phyloP scores from a whole-genome alignment of 2,329 filamentous ascomycete species.

The Calycina marina region DNA sequence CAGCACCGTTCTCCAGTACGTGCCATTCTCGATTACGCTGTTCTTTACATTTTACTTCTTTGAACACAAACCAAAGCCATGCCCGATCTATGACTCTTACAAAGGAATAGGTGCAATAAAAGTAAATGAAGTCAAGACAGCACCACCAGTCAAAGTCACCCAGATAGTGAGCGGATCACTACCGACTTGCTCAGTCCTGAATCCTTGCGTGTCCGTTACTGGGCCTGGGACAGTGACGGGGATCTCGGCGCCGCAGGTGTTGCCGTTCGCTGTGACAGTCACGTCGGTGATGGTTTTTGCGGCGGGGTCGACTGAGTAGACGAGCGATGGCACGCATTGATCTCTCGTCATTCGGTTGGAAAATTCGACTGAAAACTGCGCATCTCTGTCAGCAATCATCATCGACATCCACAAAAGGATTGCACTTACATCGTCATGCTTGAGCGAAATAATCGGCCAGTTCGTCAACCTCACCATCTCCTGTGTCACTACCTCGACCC shows the following conservation, averaged over 20 bases:
- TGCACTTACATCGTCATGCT: slow-evolving; percentile 36
- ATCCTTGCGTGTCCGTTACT: slow-evolving; percentile 10
- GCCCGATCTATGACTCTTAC: background rate
- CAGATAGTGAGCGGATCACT: slow-evolving; percentile 36
- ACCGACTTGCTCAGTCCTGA: slow-evolving; percentile 31
- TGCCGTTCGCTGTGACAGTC: slow-evolving; percentile 27
- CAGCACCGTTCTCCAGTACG: no score
- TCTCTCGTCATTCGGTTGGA: slow-evolving; percentile 28
- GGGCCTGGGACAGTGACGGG: slow-evolving; percentile 23
- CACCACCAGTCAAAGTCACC: slow-evolving; percentile 29
- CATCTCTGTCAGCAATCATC: no score
- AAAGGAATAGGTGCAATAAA: slow-evolving; percentile 7
- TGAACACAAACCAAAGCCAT: no score
- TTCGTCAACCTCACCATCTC: slow-evolving; percentile 9
- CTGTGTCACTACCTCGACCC: slow-evolving; percentile 4
- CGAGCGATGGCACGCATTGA: slow-evolving; percentile 10
- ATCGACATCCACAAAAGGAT: no score
- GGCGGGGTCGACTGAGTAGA: slow-evolving; percentile 6
- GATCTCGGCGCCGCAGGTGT: slow-evolving; percentile 12
- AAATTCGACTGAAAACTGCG: slow-evolving; percentile 23
- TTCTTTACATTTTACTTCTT: no score
- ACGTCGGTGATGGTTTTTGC: slow-evolving; percentile 12
- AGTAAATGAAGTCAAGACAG: slow-evolving; percentile 31
- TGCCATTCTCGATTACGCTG: no score
- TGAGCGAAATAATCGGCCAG: slow-evolving; percentile 39